phyloP scores from a whole-genome alignment of 768 basidiomycete genomes.

The Leccinum variicolor region DNA sequence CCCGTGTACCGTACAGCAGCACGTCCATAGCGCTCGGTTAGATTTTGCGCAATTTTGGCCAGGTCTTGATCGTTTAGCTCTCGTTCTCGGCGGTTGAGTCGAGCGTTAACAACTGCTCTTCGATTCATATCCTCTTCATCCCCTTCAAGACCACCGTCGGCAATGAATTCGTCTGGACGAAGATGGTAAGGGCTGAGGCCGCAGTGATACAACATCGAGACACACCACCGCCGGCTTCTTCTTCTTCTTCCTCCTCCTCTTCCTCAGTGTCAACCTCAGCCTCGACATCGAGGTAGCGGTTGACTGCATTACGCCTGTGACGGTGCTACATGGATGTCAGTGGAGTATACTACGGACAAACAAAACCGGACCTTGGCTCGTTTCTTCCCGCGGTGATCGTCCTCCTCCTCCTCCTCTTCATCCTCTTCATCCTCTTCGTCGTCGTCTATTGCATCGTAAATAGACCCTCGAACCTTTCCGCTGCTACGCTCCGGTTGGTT shows the following conservation, averaged over 20 bases:
- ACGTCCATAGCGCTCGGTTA: slow-evolving; percentile 74
- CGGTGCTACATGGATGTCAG: slow-evolving; percentile 43
- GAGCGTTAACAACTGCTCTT: slow-evolving; percentile 59
- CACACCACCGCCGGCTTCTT: slow-evolving; percentile 60
- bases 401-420: slow-evolving; percentile 48
- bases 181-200: slow-evolving; percentile 9
- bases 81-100: slow-evolving; percentile 67
- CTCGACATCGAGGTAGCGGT: slow-evolving; percentile 92
- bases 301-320: slow-evolving; percentile 61
- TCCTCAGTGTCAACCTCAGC: slow-evolving; percentile 97
- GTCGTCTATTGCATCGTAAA: slow-evolving; percentile 36
- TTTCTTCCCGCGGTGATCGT: slow-evolving; percentile 46
- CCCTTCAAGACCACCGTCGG: slow-evolving; percentile 54
- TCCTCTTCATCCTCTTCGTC: slow-evolving; percentile 52
- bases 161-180: slow-evolving; percentile 65
- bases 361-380: slow-evolving; percentile 52
- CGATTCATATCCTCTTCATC: slow-evolving; percentile 56
- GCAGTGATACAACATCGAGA: not conserved
- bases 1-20: slow-evolving; percentile 76
- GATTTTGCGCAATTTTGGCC: slow-evolving; percentile 78
- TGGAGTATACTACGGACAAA: slow-evolving; percentile 5
- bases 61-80: slow-evolving; percentile 77
- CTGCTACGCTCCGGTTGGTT: slow-evolving; percentile 17
- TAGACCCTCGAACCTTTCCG: slow-evolving; percentile 28
- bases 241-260: slow-evolving; percentile 88